Evolutionary conservation across 1,139 yeast species (phyloP).

Genomic region (Chernovozyma aurita): DNA sequence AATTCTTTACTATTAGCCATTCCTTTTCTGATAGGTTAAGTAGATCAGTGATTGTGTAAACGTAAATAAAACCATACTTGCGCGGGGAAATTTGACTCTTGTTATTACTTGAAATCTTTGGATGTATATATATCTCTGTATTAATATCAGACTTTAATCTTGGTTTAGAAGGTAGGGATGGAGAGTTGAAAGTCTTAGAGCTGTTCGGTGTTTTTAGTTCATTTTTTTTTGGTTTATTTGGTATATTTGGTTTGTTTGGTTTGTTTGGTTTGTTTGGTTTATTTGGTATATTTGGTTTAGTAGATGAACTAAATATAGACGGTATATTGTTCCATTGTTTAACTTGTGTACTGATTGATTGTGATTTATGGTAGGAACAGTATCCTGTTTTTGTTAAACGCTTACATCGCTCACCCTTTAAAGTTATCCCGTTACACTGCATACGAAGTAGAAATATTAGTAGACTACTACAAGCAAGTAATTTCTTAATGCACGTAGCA

Average conservation of each 20-base stretch:
- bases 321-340: no score
- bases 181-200: no score
- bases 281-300: no score
- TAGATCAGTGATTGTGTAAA: conserved; percentile 46
- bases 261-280: no score
- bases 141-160: no score
- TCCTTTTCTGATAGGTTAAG: conserved; percentile 19
- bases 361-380: conserved; percentile 27
- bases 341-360: no score
- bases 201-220: background rate
- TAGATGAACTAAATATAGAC: no score
- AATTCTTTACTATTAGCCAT: conserved; percentile 31
- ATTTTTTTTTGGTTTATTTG: background rate
- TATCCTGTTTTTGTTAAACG: conserved; percentile 17
- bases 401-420: conserved; percentile 28
- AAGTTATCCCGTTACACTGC: conserved; percentile 32
- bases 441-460: conserved; percentile 1
- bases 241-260: no score
- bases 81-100: background rate
- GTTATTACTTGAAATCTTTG: background rate
- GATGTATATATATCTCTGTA: background rate
- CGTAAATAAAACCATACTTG: conserved; percentile 43
- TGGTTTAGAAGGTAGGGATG: no score
- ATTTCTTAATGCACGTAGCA: no score
- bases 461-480: no score